These are phyloP conservation scores for Tricholoma furcatifolium DNA, from an alignment of 768 basidiomycete genomes.

Conservation along the genomic window DNA sequence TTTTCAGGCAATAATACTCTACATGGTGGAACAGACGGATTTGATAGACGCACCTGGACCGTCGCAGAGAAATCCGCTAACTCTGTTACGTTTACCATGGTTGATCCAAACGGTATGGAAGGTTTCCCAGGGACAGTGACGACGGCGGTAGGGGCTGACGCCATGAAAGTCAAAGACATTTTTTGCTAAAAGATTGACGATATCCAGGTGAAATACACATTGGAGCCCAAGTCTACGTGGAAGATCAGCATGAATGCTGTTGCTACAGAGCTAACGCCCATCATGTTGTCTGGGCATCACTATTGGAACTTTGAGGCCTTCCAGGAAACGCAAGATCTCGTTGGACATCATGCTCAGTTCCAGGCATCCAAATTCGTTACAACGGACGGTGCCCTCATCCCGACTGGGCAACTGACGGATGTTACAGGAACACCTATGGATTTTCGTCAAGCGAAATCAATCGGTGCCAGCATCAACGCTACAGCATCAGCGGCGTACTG, in stretches of 20 bases:
- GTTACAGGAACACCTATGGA: constrained; percentile 40
- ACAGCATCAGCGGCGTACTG: constrained; percentile 34
- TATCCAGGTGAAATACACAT: constrained; percentile 30
- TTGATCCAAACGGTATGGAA: constrained; percentile 41
- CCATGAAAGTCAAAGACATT: too few relatives aligned
- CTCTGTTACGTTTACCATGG: constrained; percentile 40
- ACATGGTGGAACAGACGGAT: constrained; percentile 47
- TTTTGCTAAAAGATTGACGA: neutral
- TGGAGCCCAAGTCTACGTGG: constrained; percentile 34
- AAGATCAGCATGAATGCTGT: constrained; percentile 36
- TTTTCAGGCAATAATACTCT: constrained; percentile 39
- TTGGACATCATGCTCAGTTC: constrained; percentile 35
- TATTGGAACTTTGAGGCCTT: constrained; percentile 48
- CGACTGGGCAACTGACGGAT: constrained; percentile 34
- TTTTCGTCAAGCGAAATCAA: constrained; percentile 39
- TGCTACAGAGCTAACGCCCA: constrained; percentile 38
- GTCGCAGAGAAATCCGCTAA: constrained; percentile 28
- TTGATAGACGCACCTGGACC: constrained; percentile 42
- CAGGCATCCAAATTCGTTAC: constrained; percentile 36
- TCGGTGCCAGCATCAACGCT: constrained; percentile 35
- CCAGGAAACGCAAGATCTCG: constrained; percentile 37
- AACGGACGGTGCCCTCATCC: constrained; percentile 39
- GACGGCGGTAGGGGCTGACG: constrained; percentile 22
- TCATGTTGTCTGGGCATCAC: constrained; percentile 43
- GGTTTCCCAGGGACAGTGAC: constrained; percentile 48